Conservation (phyloP, 768 basidiomycete species). For the Mycena rosella region DNA sequence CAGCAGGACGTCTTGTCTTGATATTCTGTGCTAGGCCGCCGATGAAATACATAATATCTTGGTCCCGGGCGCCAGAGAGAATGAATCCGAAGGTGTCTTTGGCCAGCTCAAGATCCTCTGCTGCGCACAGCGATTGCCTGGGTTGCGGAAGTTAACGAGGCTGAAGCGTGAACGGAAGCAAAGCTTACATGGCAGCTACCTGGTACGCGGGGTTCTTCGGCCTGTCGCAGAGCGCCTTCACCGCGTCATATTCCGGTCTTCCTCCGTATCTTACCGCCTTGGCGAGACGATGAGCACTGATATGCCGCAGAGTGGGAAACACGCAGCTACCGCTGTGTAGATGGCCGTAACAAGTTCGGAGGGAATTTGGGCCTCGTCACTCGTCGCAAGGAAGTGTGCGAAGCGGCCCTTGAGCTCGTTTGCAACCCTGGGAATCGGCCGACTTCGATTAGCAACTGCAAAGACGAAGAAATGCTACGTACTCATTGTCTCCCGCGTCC, state of each 20-base stretch:
- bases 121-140: conserved; percentile 63
- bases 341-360: conserved; percentile 16
- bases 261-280: conserved; percentile 19
- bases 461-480: conserved; percentile 17
- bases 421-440: conserved; percentile 60
- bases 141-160: conserved; percentile 25
- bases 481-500: conserved; percentile 57
- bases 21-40: conserved; percentile 58
- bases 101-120: conserved; percentile 57
- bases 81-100: conserved; percentile 62
- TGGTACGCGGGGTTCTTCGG: conserved; percentile 28
- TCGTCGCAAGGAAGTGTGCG: conserved; percentile 18
- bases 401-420: conserved; percentile 56
- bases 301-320: conserved; percentile 1
- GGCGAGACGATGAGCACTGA: conserved; percentile 3
- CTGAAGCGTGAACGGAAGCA: conserved; percentile 18
- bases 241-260: conserved; percentile 25
- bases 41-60: conserved; percentile 63
- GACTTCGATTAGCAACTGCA: neutral
- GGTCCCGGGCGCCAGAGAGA: conserved; percentile 48
- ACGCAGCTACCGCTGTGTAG: conserved; percentile 27
- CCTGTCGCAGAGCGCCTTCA: conserved; percentile 18
- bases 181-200: conserved; percentile 34
- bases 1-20: conserved; percentile 55
- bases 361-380: conserved; percentile 3